Evolutionary conservation across 495 filamentous ascomycete species (phyloP), one percentile per base, ranked within the genome.

Genomic region (Lepidopterella palustris): DNA sequence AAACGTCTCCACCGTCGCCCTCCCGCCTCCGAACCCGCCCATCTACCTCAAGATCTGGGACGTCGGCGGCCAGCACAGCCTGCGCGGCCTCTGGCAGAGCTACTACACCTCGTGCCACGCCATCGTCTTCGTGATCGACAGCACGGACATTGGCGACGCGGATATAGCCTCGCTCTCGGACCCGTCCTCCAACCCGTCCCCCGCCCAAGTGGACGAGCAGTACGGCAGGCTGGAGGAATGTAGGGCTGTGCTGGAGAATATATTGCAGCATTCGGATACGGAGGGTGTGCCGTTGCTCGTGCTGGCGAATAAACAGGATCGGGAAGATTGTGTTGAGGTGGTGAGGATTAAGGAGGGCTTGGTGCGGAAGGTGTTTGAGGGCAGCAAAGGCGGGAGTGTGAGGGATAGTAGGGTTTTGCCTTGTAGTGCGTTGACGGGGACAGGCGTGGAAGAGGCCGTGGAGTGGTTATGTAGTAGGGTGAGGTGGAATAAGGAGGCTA

Each of bases 41-140:
- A 88, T 96, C 84, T 96, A 97, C 77, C 80, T 98, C 67, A 96
- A 96, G 79, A 87, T 98, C 70, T 98, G 93, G 93, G 93, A 98
- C 73, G 88, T 98, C 2, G 93, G 93, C 57, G 93, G 93, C 2
- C 93, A 98, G 73, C 84, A 92, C 63, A 82, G 79, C 8, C 82
- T 98, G 69, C 87, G 93, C 49, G 85, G 86, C 58, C 85, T 98
- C 4, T 98, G 93, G 93, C 90, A 96, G 74, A 88, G 84, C 71
- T 98, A 98, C 75, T 98, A 96, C 77, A 77, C 83, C 23, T 87
- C 83, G 71, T 95, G 90, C 64, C 93, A 98, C 68, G 93, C 93
- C 47, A 96, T 98, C 69, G 89, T 98, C 55, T 98, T 97, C 71
- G 87, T 98, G 39, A 89, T 97, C 67, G 93, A 98, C 76, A 88